Evolutionary conservation across 179 eudicot genomes (phyloP), one percentile per base, ranked within the genome.

Genomic region (Beta lomatogona): DNA sequence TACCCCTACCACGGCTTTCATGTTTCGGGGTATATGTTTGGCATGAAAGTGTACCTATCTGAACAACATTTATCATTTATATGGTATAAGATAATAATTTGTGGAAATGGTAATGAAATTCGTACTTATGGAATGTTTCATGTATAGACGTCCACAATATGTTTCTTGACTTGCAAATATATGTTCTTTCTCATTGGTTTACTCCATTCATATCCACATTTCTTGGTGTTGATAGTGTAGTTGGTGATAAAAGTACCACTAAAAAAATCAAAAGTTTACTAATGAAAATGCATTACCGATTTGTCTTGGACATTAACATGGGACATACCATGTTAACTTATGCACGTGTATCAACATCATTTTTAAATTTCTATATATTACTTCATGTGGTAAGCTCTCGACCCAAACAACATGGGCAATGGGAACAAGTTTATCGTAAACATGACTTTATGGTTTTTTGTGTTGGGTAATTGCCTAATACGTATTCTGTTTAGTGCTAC

Each of bases 361-460:
- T 45, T 19, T 16, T 19, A 11, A 46, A 7, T 19, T 44, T 55
- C 55, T n/a, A 71, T 71, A 10, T 3, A 46, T 46, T 19, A 71
- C 15, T 12, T 2, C 21, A 21, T 45, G 55, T 48, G 4, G 55
- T 4, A 9, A n/a, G 25, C 31, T 46, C 55, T 64, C 31, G n/a
- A 71, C 58, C 25, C 54, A 48, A 71, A 50, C 31, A 71, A 48
- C 74, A 71, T 71, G 7, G 75, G 75, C 31, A 45, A 50, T 50
- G 41, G 7, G 57, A 21, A 8, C 36, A 4, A 21, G 74, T 3
- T 4, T 71, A 55, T 21, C 14, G 16, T 9, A 71, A 71, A 68
- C 72, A 41, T 18, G 21, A 16, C 14, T 25, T 9, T 9, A 21
- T 21, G 52, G 52, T 48, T 48, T 6, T 48, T 9, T 48, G 7